Base-by-base conservation (phyloP, 2,329 filamentous ascomycete species). In the Ophiostoma pallidulum region DNA sequence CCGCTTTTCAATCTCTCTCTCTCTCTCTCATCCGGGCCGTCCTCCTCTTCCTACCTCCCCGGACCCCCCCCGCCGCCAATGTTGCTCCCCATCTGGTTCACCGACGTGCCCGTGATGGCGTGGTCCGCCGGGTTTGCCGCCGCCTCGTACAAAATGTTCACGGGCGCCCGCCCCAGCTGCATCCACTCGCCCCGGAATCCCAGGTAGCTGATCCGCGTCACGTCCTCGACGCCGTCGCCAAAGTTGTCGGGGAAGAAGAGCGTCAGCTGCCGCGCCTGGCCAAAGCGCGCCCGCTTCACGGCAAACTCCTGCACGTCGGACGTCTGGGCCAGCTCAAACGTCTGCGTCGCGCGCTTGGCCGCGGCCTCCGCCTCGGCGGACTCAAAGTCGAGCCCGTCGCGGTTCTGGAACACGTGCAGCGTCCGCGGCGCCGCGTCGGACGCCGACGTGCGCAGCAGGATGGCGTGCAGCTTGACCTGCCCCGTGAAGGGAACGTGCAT, bases 151-250 rank as follows among this genome's bases (percentile, higher is more conserved):
- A 95, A 59, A 57, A 97, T 91, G 56, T 84, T 88, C 7, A 84
- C 71, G 1, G 92, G 89, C 61, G 91, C 87, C 47, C 84, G 75
- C 40, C 84, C 92, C 59, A 94, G 66, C 62, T 82, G 80, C 77
- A 92, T 92, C 74, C 88, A 97, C 66, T 95, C 87, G 20, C 92
- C 92, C 67, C 87, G 90, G 71, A 98, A 97, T 1, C 86, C 92
- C 48, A 97, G 54, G 66, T 96, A 98, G 52, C 74, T 81, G 2
- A 97, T 64, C 41, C 80, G 75, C 38, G 86, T 91, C 47, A 84
- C 80, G 47, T 94, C 86, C 60, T 90, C 86, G 13, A 88, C 85
- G 0, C 80, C 87, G 41, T 79, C 76, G 57, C 80, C 77, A 66
- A 91, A 95, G 62, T 97, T 98, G 63, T 96, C 87, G 58, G 86